Conservation (phyloP, 2,329 filamentous ascomycete genomes). For the Claviceps sp. region DNA sequence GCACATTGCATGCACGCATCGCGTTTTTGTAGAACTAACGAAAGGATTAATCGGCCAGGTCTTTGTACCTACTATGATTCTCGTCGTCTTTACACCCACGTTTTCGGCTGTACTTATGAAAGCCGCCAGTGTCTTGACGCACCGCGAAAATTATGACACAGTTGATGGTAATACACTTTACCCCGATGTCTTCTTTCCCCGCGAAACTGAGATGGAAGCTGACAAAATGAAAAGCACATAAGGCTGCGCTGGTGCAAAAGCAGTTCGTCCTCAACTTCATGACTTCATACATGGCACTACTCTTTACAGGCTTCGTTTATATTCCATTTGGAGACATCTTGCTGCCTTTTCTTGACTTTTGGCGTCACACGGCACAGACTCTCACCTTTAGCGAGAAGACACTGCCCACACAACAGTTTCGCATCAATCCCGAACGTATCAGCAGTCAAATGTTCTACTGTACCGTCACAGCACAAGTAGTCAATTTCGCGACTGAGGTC, state of each 20-base stretch:
- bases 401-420: constrained; percentile 51
- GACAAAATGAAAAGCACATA: constrained; percentile 41
- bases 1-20: no score
- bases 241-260: constrained; percentile 77
- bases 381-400: constrained; percentile 67
- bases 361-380: constrained; percentile 58
- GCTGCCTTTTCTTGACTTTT: constrained; percentile 75
- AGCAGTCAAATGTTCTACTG: constrained; percentile 92
- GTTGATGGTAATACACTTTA: constrained; percentile 41
- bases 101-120: constrained; percentile 62
- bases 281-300: constrained; percentile 84
- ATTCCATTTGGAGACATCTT: constrained; percentile 79
- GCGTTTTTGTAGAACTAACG: neutral
- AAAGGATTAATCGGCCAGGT: constrained; percentile 32
- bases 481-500: constrained; percentile 75
- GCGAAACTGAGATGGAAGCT: neutral
- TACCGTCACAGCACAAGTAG: constrained; percentile 83
- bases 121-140: constrained; percentile 63
- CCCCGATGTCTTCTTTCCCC: constrained; percentile 4
- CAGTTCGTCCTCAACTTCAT: constrained; percentile 95
- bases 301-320: constrained; percentile 87
- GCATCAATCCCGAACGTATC: constrained; percentile 71
- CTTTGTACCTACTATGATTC: constrained; percentile 76
- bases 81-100: constrained; percentile 70
- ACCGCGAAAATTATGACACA: constrained; percentile 87